phyloP scores from a whole-genome alignment of 495 filamentous ascomycete species.

The Penicillium paxilli region DNA sequence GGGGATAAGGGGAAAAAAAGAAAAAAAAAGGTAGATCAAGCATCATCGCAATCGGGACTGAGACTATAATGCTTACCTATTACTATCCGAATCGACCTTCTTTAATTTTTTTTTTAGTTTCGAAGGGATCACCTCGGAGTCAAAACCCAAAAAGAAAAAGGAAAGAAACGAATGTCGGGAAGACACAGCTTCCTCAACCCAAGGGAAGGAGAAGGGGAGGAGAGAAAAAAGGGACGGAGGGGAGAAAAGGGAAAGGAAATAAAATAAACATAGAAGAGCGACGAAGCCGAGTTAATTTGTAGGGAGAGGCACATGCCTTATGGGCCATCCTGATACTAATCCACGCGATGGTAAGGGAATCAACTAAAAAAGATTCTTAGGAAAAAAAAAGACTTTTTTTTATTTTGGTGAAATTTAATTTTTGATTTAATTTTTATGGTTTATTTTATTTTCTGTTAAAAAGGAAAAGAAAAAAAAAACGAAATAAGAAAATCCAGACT shows the following conservation, averaged over 20 bases:
- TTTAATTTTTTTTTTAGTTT: background rate
- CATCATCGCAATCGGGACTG: background rate
- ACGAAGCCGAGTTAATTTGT: slow-evolving; percentile 2
- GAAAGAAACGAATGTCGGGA: slow-evolving; percentile 28
- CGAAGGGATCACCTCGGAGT: slow-evolving; percentile 9
- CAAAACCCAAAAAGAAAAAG: background rate
- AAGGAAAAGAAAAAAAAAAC: slow-evolving; percentile 9
- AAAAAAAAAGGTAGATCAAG: background rate
- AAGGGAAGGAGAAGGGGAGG: slow-evolving; percentile 14
- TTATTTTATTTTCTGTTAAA: no score
- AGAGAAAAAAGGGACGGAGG: slow-evolving; percentile 16
- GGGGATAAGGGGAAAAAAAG: background rate
- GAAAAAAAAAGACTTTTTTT: no score
- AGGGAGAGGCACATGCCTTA: slow-evolving; percentile 4
- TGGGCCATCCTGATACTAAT: slow-evolving; percentile 2
- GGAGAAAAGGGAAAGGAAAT: slow-evolving; percentile 14
- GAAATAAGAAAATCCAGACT: slow-evolving; percentile 9
- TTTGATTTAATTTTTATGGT: no score
- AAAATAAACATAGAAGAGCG: slow-evolving; percentile 2
- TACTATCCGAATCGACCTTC: background rate
- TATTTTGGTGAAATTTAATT: no score
- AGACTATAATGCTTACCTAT: background rate
- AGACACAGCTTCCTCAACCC: slow-evolving; percentile 26
- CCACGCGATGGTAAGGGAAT: background rate
- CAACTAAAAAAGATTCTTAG: background rate